Conservation (phyloP, 495 filamentous ascomycete genomes). For the Neurospora pannonica region DNA sequence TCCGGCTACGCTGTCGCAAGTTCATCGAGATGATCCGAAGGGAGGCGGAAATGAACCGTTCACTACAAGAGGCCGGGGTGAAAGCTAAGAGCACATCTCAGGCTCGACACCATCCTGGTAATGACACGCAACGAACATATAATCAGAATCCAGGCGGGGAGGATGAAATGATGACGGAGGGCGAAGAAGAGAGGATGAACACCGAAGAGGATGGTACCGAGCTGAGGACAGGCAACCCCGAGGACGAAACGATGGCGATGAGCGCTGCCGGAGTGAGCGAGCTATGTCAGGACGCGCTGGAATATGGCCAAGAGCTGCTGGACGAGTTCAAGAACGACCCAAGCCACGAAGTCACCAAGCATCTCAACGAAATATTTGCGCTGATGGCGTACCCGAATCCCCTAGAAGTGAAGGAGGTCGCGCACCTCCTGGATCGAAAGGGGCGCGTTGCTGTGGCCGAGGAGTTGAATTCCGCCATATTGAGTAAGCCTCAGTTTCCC, state of each 20-base stretch:
- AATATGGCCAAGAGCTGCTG: constrained; percentile 73
- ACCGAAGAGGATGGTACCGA: constrained; percentile 27
- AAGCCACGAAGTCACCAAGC: constrained; percentile 56
- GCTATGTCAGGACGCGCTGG: constrained; percentile 55
- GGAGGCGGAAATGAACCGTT: constrained; percentile 55
- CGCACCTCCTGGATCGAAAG: constrained; percentile 66
- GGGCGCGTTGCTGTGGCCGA: constrained; percentile 79
- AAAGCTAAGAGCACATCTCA: constrained; percentile 1
- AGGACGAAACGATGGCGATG: constrained; percentile 36
- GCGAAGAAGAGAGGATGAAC: constrained; percentile 16
- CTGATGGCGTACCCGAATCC: constrained; percentile 83
- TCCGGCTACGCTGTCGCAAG: constrained; percentile 80
- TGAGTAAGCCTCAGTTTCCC: constrained; percentile 51
- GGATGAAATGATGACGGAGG: constrained; percentile 65
- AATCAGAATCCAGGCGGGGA: constrained; percentile 43
- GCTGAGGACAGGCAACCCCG: constrained; percentile 30
- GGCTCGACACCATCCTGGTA: constrained; percentile 6
- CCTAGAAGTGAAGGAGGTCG: constrained; percentile 59
- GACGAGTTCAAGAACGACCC: constrained; percentile 65
- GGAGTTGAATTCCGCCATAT: constrained; percentile 87
- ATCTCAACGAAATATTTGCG: constrained; percentile 78
- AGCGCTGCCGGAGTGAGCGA: constrained; percentile 45
- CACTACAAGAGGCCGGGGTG: constrained; percentile 25
- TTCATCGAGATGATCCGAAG: constrained; percentile 94
- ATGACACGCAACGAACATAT: constrained; percentile 1